A percentile compares a stretch with the other conserved stretches of the same genome.
phyloP scores from a whole-genome alignment of 768 basidiomycete genomes.

The Neoboletus magnificus region DNA sequence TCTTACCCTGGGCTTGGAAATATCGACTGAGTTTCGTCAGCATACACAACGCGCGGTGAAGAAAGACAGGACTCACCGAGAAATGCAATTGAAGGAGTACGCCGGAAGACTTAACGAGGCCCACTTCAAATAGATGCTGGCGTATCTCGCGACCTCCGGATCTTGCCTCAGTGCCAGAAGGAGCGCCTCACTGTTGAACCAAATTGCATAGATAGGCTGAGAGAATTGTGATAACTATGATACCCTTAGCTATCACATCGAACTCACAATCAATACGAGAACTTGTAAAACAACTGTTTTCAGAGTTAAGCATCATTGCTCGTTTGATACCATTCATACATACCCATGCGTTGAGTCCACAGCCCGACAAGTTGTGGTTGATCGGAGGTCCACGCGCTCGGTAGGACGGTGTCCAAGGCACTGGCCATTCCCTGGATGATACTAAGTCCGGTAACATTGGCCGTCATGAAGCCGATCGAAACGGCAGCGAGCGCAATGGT shows the following conservation, averaged over 20 bases:
- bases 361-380: conserved; percentile 84
- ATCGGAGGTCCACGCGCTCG: conserved; percentile 89
- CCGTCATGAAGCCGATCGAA: conserved; percentile 71
- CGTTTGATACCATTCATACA: not conserved
- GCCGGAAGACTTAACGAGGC: conserved; percentile 76
- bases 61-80: conserved; percentile 32
- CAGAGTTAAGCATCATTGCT: not conserved
- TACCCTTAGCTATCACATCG: not conserved
- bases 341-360: conserved; percentile 88
- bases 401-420: conserved; percentile 89
- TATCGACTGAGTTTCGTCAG: conserved; percentile 47
- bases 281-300: conserved; percentile 17
- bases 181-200: conserved; percentile 80
- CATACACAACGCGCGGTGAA: conserved; percentile 32
- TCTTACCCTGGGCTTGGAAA: conserved; percentile 78
- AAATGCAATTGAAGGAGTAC: conserved; percentile 53
- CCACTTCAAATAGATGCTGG: conserved; percentile 70
- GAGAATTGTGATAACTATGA: not conserved
- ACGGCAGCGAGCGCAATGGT: conserved; percentile 87
- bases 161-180: conserved; percentile 74
- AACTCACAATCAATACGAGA: conserved; percentile 52
- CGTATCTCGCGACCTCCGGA: conserved; percentile 74
- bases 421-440: conserved; percentile 81
- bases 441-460: conserved; percentile 52
- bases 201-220: conserved; percentile 59